Percentiles rank a stretch among this genome's conserved stretches.
Evolutionary conservation across 2,329 filamentous ascomycete genomes (phyloP).

Genomic region (Hirsutella minnesotensis): DNA sequence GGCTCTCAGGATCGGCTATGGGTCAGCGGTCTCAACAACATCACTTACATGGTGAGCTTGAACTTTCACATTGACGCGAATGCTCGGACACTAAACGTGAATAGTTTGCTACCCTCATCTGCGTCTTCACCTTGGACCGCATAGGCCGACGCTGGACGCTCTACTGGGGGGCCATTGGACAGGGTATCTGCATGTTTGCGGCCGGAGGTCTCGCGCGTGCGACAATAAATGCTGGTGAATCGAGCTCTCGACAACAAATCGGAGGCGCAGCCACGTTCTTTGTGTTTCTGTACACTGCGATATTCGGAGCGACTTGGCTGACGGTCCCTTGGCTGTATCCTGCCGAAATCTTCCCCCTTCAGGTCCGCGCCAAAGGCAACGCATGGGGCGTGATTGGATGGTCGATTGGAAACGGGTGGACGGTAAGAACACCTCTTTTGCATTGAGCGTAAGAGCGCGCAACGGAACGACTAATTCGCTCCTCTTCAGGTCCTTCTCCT

Average conservation of each 20-base stretch:
- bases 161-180: slow-evolving; percentile 54
- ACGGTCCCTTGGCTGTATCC: slow-evolving; percentile 52
- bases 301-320: slow-evolving; percentile 33
- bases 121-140: slow-evolving; percentile 57
- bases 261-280: slow-evolving; percentile 57
- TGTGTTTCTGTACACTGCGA: slow-evolving; percentile 44
- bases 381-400: slow-evolving; percentile 67
- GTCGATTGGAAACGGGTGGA: slow-evolving; percentile 63
- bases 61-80: neutral
- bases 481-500: slow-evolving; percentile 31
- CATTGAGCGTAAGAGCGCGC: too few relatives aligned
- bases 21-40: slow-evolving; percentile 45
- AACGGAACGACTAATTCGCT: too few relatives aligned
- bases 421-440: slow-evolving; percentile 6
- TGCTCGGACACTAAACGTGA: neutral
- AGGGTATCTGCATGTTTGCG: slow-evolving; percentile 56
- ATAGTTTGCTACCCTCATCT: slow-evolving; percentile 50
- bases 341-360: slow-evolving; percentile 62
- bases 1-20: slow-evolving; percentile 47
- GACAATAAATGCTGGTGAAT: slow-evolving; percentile 30
- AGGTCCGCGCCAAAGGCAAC: slow-evolving; percentile 62
- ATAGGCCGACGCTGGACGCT: slow-evolving; percentile 59
- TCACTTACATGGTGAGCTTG: slow-evolving; percentile 31
- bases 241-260: slow-evolving; percentile 32
- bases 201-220: slow-evolving; percentile 49